Evolutionary conservation across 208 protist species (phyloP), one percentile per base, ranked within the genome.

Genomic region (Leishmania guyanensis): DNA sequence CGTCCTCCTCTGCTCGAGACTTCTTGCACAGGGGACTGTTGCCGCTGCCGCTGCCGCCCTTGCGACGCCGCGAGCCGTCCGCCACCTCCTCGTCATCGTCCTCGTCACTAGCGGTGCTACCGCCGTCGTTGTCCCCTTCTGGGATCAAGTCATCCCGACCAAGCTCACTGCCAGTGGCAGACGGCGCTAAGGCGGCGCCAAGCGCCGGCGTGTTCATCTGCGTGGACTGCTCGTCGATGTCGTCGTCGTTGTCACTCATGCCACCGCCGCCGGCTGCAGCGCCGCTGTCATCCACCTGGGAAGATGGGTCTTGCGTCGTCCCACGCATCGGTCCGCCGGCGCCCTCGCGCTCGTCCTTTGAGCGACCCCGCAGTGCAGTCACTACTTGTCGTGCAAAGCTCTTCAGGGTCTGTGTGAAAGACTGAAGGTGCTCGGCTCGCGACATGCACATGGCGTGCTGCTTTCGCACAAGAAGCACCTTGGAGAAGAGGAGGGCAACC

Each of bases 401-500:
- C 66, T 83, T 77, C 43, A 98, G 86, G n/a, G 91, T 86, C 20
- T 86, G 83, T 65, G 75, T 88, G 60, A 96, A 93, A 33, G 85
- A 87, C 36, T 87, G 74, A 3, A 94, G 78, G 85, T 98, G 94
- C 82, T 98, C 93, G 26, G n/a, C 39, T 9, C 43, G 48, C 22
- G 91, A 90, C 94, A 98, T 98, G 86, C 92, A 92, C 91, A 94
- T 93, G 65, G 82, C 56, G 22, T 84, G 56, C 29, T 85, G 88
- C 70, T 86, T 90, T 5, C 84, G 79, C 72, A 68, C 75, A 64
- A 98, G 87, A 51, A 88, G 75, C 17, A 72, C 56, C 60, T 86
- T 88, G 53, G 94, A 98, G 86, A 96, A 96, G 79, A 96, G 92
- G 3, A 98, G 86, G 12, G 93, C 80, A 53, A 98, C 78, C 26